A percentile compares a stretch with the other conserved stretches of the same genome.
phyloP scores from a whole-genome alignment of 2,329 filamentous ascomycete genomes.

The Penicillium sp. region DNA sequence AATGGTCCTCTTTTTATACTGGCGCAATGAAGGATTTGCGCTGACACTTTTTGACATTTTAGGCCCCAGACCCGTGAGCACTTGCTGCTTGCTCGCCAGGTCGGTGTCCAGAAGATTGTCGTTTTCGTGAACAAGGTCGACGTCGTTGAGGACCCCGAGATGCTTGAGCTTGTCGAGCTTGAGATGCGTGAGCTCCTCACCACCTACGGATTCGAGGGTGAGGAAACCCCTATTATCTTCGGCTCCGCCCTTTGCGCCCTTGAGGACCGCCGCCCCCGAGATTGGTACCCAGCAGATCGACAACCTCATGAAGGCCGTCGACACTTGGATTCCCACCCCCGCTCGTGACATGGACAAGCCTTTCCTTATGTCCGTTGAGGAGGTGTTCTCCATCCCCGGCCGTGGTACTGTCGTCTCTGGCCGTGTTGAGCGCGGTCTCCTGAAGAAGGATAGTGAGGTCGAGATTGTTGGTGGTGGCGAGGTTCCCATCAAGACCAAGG shows the following conservation, averaged over 20 bases:
- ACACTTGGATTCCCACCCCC: constrained; percentile 95
- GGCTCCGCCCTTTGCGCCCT: constrained; percentile 94
- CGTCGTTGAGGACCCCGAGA: constrained; percentile 94
- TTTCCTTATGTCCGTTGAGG: constrained; percentile 98
- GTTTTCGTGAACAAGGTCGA: constrained; percentile 99
- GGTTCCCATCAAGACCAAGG: constrained; percentile 92
- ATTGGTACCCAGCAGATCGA: constrained; percentile 88
- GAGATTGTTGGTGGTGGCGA: constrained; percentile 88
- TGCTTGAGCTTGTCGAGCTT: constrained; percentile 99
- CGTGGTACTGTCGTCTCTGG: constrained; percentile 96
- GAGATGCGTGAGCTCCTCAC: constrained; percentile 97
- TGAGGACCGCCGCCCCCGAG: constrained; percentile 79
- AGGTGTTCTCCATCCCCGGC: constrained; percentile 84
- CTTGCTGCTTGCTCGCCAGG: constrained; percentile 93
- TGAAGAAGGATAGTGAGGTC: constrained; percentile 93
- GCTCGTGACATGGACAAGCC: constrained; percentile 94
- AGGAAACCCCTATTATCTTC: constrained; percentile 95
- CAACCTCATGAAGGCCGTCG: constrained; percentile 84
- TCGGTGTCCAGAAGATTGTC: constrained; percentile 96
- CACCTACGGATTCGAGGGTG: constrained; percentile 95
- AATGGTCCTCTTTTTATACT: not conserved
- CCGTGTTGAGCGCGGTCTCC: constrained; percentile 89
- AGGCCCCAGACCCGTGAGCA: constrained; percentile 97
- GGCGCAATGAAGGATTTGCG: not conserved
- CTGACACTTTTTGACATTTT: constrained; percentile 14